These are phyloP conservation scores for Ogataea haglerorum DNA, from an alignment of 805 yeast genomes.

Conservation along the genomic window DNA sequence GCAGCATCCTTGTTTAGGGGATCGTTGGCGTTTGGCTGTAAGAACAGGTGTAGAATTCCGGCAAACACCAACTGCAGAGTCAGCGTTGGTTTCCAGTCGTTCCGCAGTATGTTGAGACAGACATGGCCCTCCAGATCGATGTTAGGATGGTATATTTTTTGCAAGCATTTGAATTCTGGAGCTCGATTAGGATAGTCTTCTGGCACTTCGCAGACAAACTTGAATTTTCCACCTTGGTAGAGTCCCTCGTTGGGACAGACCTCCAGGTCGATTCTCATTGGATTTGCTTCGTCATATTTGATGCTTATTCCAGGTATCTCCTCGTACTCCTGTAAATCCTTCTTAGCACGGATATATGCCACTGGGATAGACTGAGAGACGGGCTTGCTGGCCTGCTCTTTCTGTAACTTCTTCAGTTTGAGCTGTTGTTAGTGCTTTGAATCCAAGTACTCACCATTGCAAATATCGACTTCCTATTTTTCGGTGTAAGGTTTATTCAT, in stretches of 20 bases:
- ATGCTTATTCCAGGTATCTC: constrained; percentile 56
- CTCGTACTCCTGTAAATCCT: constrained; percentile 64
- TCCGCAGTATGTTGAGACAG: constrained; percentile 85
- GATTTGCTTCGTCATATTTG: constrained; percentile 47
- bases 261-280: constrained; percentile 57
- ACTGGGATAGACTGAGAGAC: constrained; percentile 33
- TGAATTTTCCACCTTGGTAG: constrained; percentile 66
- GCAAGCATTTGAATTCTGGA: constrained; percentile 73
- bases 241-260: constrained; percentile 71
- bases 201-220: constrained; percentile 61
- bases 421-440: constrained; percentile 17
- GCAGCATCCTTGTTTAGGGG: constrained; percentile 94
- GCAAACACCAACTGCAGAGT: constrained; percentile 76
- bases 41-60: constrained; percentile 79
- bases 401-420: constrained; percentile 31
- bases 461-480: background rate
- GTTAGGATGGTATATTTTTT: constrained; percentile 87
- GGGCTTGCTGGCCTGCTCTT: constrained; percentile 20
- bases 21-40: constrained; percentile 89
- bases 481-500: constrained; percentile 3
- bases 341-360: constrained; percentile 74
- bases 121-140: constrained; percentile 88
- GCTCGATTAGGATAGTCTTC: constrained; percentile 88
- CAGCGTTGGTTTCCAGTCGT: constrained; percentile 95
- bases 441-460: constrained; percentile 9